Evolutionary conservation across 352 stramenopile genomes (phyloP).

Genomic region (Phytophthora tubulina): DNA sequence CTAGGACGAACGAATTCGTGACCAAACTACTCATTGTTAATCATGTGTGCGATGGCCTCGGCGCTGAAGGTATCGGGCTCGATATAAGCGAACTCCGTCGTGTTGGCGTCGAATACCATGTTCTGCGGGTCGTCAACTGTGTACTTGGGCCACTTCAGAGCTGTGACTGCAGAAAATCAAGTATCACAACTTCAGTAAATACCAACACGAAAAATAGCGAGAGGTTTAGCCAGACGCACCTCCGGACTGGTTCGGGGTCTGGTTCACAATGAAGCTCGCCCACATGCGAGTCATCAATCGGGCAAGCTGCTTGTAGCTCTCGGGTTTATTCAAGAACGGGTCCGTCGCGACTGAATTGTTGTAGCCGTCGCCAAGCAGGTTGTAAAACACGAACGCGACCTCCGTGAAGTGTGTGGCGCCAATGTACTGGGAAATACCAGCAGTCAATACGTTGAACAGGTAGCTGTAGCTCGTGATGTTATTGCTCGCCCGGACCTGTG

Average conservation of each 20-base stretch:
- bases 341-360: constrained; percentile 32
- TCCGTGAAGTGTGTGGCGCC: constrained; percentile 36
- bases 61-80: constrained; percentile 27
- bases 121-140: constrained; percentile 25
- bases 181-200: neutral
- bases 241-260: constrained; percentile 14
- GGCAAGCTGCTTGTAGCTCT: constrained; percentile 22
- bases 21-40: constrained; percentile 1
- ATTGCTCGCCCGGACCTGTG: constrained; percentile 35
- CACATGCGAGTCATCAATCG: constrained; percentile 38
- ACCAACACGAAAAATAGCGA: neutral
- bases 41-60: constrained; percentile 27
- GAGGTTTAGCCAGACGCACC: neutral
- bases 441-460: constrained; percentile 36
- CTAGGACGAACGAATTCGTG: neutral
- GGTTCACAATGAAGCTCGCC: constrained; percentile 38
- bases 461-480: constrained; percentile 42
- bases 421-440: constrained; percentile 18
- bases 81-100: constrained; percentile 27
- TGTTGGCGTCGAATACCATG: constrained; percentile 38
- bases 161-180: constrained; percentile 14
- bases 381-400: constrained; percentile 48
- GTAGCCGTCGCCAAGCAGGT: constrained; percentile 39
- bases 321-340: constrained; percentile 34
- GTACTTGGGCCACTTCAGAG: constrained; percentile 44